These are phyloP conservation scores for Backusella morwellensis DNA, from an alignment of 192 early-diverging fungal genomes.

Conservation along the genomic window DNA sequence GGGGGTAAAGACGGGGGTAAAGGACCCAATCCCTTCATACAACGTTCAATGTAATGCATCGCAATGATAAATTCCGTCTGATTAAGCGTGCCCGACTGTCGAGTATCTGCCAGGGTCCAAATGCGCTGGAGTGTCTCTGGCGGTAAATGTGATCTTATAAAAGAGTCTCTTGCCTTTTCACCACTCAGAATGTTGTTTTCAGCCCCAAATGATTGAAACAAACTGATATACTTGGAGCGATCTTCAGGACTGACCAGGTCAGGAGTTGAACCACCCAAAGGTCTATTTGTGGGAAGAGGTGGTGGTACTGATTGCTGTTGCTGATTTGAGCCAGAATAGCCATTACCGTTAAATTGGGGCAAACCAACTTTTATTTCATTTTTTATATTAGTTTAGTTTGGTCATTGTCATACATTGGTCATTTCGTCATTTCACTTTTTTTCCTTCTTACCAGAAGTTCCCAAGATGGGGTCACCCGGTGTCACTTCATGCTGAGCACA, in stretches of 20 bases:
- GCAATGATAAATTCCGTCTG: constrained; percentile 87
- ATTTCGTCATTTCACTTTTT: neutral
- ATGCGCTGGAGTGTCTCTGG: constrained; percentile 72
- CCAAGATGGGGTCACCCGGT: constrained; percentile 34
- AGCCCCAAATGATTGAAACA: constrained; percentile 24
- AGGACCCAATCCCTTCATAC: constrained; percentile 62
- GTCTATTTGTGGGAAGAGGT: neutral
- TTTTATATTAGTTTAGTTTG: neutral
- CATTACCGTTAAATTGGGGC: constrained; percentile 32
- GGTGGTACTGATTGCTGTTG: neutral
- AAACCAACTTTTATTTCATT: constrained; percentile 13
- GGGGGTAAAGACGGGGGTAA: constrained; percentile 71
- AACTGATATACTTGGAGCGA: constrained; percentile 27
- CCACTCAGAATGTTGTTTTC: constrained; percentile 24
- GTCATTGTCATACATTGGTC: neutral
- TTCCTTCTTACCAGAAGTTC: neutral
- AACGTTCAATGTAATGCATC: constrained; percentile 81
- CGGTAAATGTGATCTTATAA: constrained; percentile 78
- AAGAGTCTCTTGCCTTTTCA: constrained; percentile 62
- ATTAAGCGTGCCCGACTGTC: constrained; percentile 67
- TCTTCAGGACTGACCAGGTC: constrained; percentile 43
- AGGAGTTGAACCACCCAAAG: constrained; percentile 8
- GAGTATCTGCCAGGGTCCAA: constrained; percentile 83
- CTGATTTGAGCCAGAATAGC: neutral
- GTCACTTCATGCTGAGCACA: constrained; percentile 75